Evolutionary conservation across 768 basidiomycete species (phyloP), one percentile per base, ranked within the genome.

Genomic region (Suillus spraguei): DNA sequence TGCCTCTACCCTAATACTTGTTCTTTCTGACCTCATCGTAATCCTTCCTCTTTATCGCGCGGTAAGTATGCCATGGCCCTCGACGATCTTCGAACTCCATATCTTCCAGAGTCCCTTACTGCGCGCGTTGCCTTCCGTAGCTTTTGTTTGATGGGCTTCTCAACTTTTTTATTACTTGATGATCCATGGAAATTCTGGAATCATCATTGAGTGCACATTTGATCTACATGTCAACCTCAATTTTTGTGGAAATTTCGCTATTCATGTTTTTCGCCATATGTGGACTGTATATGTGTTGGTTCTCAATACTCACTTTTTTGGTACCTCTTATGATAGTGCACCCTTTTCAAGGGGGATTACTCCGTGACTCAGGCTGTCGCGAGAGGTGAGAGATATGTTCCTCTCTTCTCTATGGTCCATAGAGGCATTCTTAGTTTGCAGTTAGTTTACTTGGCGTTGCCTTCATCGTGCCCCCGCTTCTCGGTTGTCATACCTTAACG

Each of bases 381-480:
- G 5, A 83, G 84, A n/a, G 41, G 84, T 84, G 63, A 63, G 79
- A 58, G 8, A 22, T n/a, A 35, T 35, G 20, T 5, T 35, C 33
- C 60, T 10, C 14, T 24, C 10, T 32, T 32, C 17, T 52, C 32
- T 10, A 33, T 52, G 20, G 20, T n/a, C 59, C 4, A 32, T 33
- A n/a, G 44, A 33, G 42, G 20, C 54, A 44, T 56, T 24, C 49
- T 20, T 68, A 84, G 85, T 89, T 14, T 80, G 83, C 58, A 89
- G 91, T n/a, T n/a, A n/a, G n/a, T 73, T 80, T 96, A 39, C 44
- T 83, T 10, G 95, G 94, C 0, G 92, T 94, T 10, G 72, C 95
- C 16, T 80, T 95, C 9, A 92, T 97, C 56, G 91, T 93, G 8
- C 81, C 92, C 41, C 95, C 94, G 0, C 77, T 82, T 46, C 2